A percentile compares a stretch with the other conserved stretches of the same genome.
These are phyloP conservation scores for Wickerhamiella bombiphila DNA, from an alignment of 805 yeast genomes.

Conservation along the genomic window DNA sequence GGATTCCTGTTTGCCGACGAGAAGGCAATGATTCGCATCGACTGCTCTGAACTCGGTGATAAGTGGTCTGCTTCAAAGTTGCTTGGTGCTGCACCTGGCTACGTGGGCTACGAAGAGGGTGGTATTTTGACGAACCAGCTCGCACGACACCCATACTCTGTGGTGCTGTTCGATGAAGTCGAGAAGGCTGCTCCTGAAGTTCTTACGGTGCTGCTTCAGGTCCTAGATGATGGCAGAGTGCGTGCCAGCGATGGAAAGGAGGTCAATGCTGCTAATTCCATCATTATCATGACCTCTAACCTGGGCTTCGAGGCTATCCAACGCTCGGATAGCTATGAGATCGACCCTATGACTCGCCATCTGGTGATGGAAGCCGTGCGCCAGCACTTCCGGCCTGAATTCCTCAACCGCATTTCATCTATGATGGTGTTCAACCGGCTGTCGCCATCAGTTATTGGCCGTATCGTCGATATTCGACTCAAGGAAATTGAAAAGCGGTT, in stretches of 20 bases:
- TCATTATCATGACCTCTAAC: slow-evolving; percentile 92
- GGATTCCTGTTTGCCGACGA: slow-evolving; percentile 94
- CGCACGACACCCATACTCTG: slow-evolving; percentile 85
- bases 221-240: slow-evolving; percentile 91
- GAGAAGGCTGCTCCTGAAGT: slow-evolving; percentile 99
- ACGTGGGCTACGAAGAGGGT: slow-evolving; percentile 94
- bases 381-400: slow-evolving; percentile 91
- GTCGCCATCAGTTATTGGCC: slow-evolving; percentile 78
- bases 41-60: slow-evolving; percentile 91
- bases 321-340: slow-evolving; percentile 40
- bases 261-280: slow-evolving; percentile 82
- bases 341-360: slow-evolving; percentile 55
- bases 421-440: slow-evolving; percentile 87
- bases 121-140: slow-evolving; percentile 90
- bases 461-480: slow-evolving; percentile 78
- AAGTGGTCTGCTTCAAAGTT: slow-evolving; percentile 91
- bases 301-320: slow-evolving; percentile 86
- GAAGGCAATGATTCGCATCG: slow-evolving; percentile 92
- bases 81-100: slow-evolving; percentile 95
- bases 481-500: slow-evolving; percentile 76
- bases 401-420: slow-evolving; percentile 87
- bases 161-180: slow-evolving; percentile 90
- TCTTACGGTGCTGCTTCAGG: slow-evolving; percentile 75
- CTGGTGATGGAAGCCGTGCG: slow-evolving; percentile 73
- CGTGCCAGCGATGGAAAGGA: slow-evolving; percentile 90